A percentile compares a stretch with the other conserved stretches of the same genome.
Evolutionary conservation across 1,284 basidiomycete genomes (phyloP).

Genomic region (Sanghuangporus baumii): DNA sequence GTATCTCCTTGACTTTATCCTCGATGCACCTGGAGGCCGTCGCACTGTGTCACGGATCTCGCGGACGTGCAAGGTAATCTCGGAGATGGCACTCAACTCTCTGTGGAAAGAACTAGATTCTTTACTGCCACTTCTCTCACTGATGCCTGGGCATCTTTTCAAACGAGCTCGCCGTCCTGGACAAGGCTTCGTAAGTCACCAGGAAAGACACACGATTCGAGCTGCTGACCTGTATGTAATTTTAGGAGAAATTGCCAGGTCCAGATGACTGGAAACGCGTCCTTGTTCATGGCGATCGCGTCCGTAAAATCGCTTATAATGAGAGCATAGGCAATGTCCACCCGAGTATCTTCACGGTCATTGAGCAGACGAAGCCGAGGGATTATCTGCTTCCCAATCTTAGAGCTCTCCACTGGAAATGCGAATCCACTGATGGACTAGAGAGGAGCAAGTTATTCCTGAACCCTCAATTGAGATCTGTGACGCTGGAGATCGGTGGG

Average conservation of each 20-base stretch:
- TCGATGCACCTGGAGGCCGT: constrained; percentile 59
- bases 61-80: constrained; percentile 64
- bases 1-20: constrained; percentile 62
- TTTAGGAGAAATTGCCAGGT: constrained; percentile 52
- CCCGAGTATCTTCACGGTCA: constrained; percentile 55
- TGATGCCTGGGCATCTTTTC: constrained; percentile 62
- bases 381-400: constrained; percentile 64
- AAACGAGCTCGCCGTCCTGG: constrained; percentile 65
- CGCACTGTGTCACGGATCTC: constrained; percentile 61
- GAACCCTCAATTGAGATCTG: constrained; percentile 47
- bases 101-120: constrained; percentile 77
- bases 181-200: constrained; percentile 62
- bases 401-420: constrained; percentile 63
- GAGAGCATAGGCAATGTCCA: constrained; percentile 59
- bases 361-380: constrained; percentile 56
- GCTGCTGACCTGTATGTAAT: not conserved
- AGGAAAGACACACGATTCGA: not conserved
- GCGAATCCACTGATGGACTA: constrained; percentile 55
- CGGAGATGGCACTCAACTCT: constrained; percentile 63
- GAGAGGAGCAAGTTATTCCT: constrained; percentile 61
- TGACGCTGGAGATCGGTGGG: constrained; percentile 57
- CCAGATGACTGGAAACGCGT: constrained; percentile 63
- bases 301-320: constrained; percentile 61
- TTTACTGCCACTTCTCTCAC: constrained; percentile 58
- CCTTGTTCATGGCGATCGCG: constrained; percentile 57